Conservation (phyloP, 2,329 filamentous ascomycete species). For the Hypoxylon sp. region DNA sequence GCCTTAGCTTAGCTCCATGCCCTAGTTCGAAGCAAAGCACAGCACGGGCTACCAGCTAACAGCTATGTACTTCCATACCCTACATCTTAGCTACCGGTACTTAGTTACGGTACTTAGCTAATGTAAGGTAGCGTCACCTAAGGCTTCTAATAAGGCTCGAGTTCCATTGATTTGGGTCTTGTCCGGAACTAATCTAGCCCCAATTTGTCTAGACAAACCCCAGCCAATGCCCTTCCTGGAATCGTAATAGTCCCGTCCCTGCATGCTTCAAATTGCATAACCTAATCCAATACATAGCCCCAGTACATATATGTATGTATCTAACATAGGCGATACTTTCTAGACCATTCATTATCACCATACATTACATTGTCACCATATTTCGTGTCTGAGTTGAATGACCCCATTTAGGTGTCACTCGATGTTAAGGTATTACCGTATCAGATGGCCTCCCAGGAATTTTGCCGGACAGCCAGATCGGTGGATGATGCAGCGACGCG, state of each 20-base stretch:
- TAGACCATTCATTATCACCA: slow-evolving; percentile 6
- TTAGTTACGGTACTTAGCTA: slow-evolving; percentile 5
- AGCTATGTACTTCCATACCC: not conserved
- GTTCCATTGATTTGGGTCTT: slow-evolving; percentile 48
- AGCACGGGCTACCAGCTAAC: no score
- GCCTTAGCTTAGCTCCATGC: slow-evolving; percentile 15
- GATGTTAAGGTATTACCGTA: slow-evolving; percentile 27
- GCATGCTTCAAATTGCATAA: slow-evolving; percentile 40
- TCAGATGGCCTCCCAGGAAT: slow-evolving; percentile 17
- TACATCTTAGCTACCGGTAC: slow-evolving; percentile 9
- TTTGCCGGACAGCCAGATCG: slow-evolving; percentile 32
- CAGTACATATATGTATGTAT: slow-evolving; percentile 17
- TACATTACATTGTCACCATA: not conserved
- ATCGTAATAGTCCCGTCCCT: slow-evolving; percentile 39
- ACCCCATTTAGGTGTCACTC: slow-evolving; percentile 25
- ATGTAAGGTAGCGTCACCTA: not conserved
- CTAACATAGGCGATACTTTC: no score
- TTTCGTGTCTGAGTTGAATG: not conserved
- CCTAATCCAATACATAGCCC: slow-evolving; percentile 14
- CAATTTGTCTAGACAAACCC: slow-evolving; percentile 26
- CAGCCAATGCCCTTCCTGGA: slow-evolving; percentile 30
- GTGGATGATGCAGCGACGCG: slow-evolving; percentile 8
- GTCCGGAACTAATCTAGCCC: slow-evolving; percentile 38
- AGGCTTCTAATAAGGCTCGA: slow-evolving; percentile 34
- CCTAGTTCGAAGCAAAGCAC: not conserved